Conservation (phyloP, 2,329 filamentous ascomycete species). For the Thermoascus crustaceus region DNA sequence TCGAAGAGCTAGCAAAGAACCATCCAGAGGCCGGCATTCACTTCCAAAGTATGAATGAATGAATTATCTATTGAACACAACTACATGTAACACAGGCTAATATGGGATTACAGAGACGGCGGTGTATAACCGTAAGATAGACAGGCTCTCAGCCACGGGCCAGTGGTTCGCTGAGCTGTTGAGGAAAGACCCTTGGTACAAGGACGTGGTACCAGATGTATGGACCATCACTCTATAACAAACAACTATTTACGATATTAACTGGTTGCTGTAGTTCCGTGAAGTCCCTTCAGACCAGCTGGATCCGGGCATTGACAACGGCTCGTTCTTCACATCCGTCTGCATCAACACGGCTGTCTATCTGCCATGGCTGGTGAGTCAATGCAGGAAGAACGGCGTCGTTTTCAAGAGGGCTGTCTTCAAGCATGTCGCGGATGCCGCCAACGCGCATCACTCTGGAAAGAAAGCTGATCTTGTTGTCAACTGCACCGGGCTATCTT, state of each 20-base stretch:
- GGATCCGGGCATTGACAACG: slow-evolving; percentile 59
- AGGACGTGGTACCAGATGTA: slow-evolving; percentile 60
- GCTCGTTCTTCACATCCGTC: slow-evolving; percentile 69
- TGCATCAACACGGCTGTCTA: slow-evolving; percentile 90
- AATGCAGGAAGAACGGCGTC: slow-evolving; percentile 68
- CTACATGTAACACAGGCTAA: neutral
- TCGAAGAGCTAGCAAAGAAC: slow-evolving; percentile 53
- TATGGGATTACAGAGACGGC: slow-evolving; percentile 35
- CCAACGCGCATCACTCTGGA: slow-evolving; percentile 50
- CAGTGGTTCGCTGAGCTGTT: slow-evolving; percentile 61
- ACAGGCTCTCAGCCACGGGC: slow-evolving; percentile 46
- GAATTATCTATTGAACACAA: neutral
- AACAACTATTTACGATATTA: too few relatives aligned
- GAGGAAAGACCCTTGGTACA: slow-evolving; percentile 63
- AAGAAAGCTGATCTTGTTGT: slow-evolving; percentile 59
- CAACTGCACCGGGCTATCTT: slow-evolving; percentile 76
- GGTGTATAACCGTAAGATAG: slow-evolving; percentile 56
- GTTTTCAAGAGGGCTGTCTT: slow-evolving; percentile 56
- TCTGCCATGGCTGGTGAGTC: slow-evolving; percentile 73
- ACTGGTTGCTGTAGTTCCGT: slow-evolving; percentile 52
- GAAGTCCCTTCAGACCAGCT: slow-evolving; percentile 52
- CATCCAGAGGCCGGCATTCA: slow-evolving; percentile 73
- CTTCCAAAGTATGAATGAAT: slow-evolving; percentile 51
- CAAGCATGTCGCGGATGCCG: slow-evolving; percentile 65
- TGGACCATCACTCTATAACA: slow-evolving; percentile 11